Conservation (phyloP, 176 grass and related monocot species). For the Elymus sibiricus region DNA sequence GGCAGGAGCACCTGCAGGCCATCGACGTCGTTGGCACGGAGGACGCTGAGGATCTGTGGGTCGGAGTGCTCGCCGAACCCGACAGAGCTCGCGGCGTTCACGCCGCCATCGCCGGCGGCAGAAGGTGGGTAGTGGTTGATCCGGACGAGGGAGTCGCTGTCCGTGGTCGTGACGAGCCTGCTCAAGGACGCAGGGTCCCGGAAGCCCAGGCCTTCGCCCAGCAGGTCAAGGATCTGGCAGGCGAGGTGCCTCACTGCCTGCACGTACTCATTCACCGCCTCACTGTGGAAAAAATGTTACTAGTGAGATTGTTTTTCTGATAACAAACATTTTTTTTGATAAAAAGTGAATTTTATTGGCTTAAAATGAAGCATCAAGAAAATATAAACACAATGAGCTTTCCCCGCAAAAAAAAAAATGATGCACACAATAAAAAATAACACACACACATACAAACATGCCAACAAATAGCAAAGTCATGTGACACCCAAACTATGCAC, state of each 20-base stretch:
- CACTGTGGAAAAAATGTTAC: constrained; percentile 11
- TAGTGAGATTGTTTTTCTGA: background rate
- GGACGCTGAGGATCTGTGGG: constrained; percentile 84
- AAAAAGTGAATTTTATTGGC: too few species aligned
- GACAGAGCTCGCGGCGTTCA: constrained; percentile 2
- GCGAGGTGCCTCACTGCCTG: constrained; percentile 53
- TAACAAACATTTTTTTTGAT: too few species aligned
- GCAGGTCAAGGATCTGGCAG: constrained; percentile 65
- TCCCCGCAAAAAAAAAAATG: too few species aligned
- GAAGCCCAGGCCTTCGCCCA: constrained; percentile 74
- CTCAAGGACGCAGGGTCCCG: constrained; percentile 43
- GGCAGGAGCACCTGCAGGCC: constrained; percentile 68
- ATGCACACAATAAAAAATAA: too few species aligned
- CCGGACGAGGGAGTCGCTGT: constrained; percentile 79
- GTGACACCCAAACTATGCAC: too few species aligned
- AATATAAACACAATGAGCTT: too few species aligned
- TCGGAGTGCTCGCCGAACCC: constrained; percentile 95
- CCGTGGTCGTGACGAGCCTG: constrained; percentile 46
- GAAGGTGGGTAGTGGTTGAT: constrained; percentile 82
- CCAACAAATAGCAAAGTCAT: too few species aligned
- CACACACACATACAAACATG: too few species aligned
- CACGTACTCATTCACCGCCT: constrained; percentile 77
- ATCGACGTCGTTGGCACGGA: constrained; percentile 68
- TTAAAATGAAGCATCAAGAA: too few species aligned
- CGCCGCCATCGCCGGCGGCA: background rate